Evolutionary conservation across 495 filamentous ascomycete species (phyloP).

Genomic region (Aspergillus leporis): DNA sequence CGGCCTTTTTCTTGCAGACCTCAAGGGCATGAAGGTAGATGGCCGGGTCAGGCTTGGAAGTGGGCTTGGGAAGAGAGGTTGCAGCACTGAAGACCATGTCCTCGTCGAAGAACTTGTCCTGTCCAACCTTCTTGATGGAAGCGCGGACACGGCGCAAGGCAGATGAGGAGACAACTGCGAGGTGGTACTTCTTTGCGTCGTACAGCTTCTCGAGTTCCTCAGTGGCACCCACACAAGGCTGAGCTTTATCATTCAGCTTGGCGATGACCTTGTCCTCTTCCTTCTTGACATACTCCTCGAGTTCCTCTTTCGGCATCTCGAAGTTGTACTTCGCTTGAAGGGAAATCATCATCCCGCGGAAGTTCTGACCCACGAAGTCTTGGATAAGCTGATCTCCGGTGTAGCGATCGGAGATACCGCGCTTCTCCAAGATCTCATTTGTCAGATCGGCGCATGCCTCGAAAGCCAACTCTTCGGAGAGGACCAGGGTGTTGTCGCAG

Average conservation of each 20-base stretch:
- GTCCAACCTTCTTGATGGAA: conserved; percentile 75
- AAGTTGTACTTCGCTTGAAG: conserved; percentile 79
- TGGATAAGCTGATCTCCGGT: conserved; percentile 75
- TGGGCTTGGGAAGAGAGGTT: conserved; percentile 72
- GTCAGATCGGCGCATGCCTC: conserved; percentile 90
- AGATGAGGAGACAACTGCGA: conserved; percentile 81
- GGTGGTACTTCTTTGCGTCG: conserved; percentile 63
- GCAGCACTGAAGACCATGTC: conserved; percentile 83
- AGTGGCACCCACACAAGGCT: conserved; percentile 73
- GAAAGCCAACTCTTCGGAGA: conserved; percentile 90
- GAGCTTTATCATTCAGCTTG: conserved; percentile 70
- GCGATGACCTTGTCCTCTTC: conserved; percentile 84
- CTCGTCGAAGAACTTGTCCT: conserved; percentile 75
- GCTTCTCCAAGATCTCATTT: conserved; percentile 80
- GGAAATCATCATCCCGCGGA: conserved; percentile 83
- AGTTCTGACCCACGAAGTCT: conserved; percentile 95
- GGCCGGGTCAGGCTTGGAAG: conserved; percentile 89
- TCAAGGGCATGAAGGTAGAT: conserved; percentile 85
- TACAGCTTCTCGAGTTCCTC: conserved; percentile 67
- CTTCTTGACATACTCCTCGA: conserved; percentile 72
- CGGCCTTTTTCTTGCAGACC: conserved; percentile 68
- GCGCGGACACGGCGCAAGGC: conserved; percentile 78
- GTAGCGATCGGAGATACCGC: conserved; percentile 69
- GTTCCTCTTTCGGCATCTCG: conserved; percentile 62
- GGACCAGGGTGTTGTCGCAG: conserved; percentile 97